Conservation (phyloP, 257 asterid genomes). For the Solanum peruvianum region DNA sequence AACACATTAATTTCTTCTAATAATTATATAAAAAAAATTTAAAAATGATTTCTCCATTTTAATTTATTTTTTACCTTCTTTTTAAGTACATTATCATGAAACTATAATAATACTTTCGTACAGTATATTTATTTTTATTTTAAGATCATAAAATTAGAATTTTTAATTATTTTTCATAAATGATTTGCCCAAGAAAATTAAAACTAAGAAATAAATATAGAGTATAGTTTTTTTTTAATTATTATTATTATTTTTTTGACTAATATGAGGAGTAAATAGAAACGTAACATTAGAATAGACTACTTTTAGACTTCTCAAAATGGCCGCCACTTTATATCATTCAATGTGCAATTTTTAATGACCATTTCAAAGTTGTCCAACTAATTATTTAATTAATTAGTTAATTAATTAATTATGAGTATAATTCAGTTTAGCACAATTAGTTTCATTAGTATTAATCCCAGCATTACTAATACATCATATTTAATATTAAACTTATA, state of each 20-base stretch:
- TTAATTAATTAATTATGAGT: not conserved
- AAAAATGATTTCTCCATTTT: not conserved
- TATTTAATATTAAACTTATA: too few species aligned
- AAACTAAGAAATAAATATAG: not conserved
- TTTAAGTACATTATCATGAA: not conserved
- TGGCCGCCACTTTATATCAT: slow-evolving; percentile 14
- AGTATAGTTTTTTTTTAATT: not conserved
- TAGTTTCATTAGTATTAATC: too few species aligned
- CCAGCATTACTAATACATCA: too few species aligned
- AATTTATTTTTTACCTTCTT: not conserved
- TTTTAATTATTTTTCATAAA: not conserved
- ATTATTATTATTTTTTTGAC: not conserved
- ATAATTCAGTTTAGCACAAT: not conserved
- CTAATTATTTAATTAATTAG: too few species aligned
- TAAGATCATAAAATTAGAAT: not conserved
- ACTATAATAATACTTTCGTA: not conserved
- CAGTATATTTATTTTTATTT: not conserved
- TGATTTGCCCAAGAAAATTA: not conserved
- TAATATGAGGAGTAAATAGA: not conserved
- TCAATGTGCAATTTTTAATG: not conserved
- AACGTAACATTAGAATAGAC: not conserved
- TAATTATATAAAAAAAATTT: not conserved
- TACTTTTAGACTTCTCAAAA: slow-evolving; percentile 1
- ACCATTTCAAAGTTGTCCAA: not conserved
- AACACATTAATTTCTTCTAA: not conserved